Evolutionary conservation across 176 grass and related monocot species (phyloP).

Genomic region (Tillandsia fasciculata): DNA sequence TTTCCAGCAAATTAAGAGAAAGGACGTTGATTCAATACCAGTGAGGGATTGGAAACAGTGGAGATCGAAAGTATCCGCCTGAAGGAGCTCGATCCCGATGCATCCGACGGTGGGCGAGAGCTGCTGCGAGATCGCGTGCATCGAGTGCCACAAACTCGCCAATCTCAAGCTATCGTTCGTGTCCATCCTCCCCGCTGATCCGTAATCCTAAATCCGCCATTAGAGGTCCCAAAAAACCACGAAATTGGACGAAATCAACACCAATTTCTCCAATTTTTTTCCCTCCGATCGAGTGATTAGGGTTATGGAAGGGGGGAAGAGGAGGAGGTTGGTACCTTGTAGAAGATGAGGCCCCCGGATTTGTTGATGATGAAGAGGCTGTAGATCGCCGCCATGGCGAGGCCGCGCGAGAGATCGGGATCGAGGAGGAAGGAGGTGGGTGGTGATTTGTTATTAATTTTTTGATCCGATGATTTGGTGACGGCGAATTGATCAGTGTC

Average conservation of each 20-base stretch:
- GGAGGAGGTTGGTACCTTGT: conserved; percentile 37
- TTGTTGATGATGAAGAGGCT: conserved; percentile 98
- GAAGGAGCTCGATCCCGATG: conserved; percentile 68
- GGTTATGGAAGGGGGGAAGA: neutral
- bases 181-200: conserved; percentile 76
- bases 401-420: neutral
- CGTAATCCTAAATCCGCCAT: conserved; percentile 46
- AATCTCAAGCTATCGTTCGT: conserved; percentile 84
- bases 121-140: conserved; percentile 97
- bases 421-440: neutral
- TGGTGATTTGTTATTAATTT: neutral
- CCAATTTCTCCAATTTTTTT: too few relatives aligned
- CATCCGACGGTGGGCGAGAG: conserved; percentile 69
- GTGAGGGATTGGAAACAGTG: conserved; percentile 93
- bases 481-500: too few relatives aligned
- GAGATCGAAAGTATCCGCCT: conserved; percentile 86
- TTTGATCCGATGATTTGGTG: too few relatives aligned
- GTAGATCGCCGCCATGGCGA: conserved; percentile 61
- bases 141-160: conserved; percentile 95
- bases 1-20: too few relatives aligned
- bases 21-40: conserved; percentile 15
- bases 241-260: too few relatives aligned
- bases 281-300: neutral
- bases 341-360: conserved; percentile 90
- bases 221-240: too few relatives aligned